A percentile compares a stretch with the other conserved stretches of the same genome.
Conservation (phyloP, 106 monocot species). For the Xerophyta viscosa region DNA sequence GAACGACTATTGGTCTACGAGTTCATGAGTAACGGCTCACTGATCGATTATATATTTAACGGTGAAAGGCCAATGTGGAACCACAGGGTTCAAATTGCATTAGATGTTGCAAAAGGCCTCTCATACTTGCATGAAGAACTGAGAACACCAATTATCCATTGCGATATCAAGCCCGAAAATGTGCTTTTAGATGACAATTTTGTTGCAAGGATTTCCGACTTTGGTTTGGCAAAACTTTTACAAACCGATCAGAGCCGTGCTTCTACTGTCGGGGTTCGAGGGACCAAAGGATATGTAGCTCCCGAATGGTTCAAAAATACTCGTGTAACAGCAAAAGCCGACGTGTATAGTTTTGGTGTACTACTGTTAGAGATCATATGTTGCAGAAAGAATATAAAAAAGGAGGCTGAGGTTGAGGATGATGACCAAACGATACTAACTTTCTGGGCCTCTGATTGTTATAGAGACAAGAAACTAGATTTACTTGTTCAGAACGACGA, state of each 20-base stretch:
- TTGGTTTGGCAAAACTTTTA: constrained; percentile 15
- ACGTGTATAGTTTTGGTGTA: constrained; percentile 2
- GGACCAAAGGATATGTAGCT: not conserved
- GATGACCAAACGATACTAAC: not conserved
- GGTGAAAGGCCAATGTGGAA: not conserved
- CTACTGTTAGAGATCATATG: constrained; percentile 7
- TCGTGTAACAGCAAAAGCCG: not conserved
- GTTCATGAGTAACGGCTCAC: constrained; percentile 7
- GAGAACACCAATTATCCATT: constrained; percentile 15
- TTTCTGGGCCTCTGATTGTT: constrained; percentile 6
- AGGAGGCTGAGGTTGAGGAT: not conserved
- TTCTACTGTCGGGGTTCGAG: not conserved
- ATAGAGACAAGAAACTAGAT: constrained; percentile 4
- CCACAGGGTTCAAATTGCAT: not conserved
- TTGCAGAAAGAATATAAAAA: constrained; percentile 2
- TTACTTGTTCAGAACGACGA: constrained; percentile 2
- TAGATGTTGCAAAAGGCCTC: constrained; percentile 4
- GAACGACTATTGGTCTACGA: constrained; percentile 2
- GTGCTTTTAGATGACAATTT: constrained; percentile 8
- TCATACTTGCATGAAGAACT: constrained; percentile 21
- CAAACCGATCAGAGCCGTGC: constrained; percentile 2
- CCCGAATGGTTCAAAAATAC: constrained; percentile 6
- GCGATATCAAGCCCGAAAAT: constrained; percentile 13
- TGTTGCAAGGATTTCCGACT: constrained; percentile 9
- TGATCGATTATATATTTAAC: not conserved